Evolutionary conservation across 1,284 basidiomycete genomes (phyloP), one percentile per base, ranked within the genome.

Genomic region (Phenoliferia sp.): DNA sequence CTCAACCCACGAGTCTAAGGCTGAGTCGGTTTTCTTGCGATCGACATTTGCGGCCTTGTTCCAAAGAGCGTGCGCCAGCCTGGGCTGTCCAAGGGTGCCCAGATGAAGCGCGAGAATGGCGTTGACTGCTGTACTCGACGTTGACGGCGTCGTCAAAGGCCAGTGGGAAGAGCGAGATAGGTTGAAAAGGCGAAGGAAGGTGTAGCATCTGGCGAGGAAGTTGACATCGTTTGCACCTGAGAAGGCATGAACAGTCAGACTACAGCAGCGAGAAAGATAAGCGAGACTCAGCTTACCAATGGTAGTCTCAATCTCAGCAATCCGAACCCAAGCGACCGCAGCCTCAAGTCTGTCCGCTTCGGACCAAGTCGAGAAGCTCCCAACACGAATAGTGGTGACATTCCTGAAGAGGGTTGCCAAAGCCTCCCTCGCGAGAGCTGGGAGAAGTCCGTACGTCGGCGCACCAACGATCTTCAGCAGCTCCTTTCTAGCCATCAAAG

Each of bases 271-370:
- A 26, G 48, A 50, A 36, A 35, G 28, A 32, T 19, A 22, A 34
- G 6, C 1, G 44, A 62, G 34, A 44, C 59, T 33, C 1, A 5
- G 67, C 69, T 60, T 39, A 69, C 73, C 67, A 36, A 70, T 60
- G 17, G 64, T 72, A 35, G 68, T 66, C 57, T 75, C 73, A 12
- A 74, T 73, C 59, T 75, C 73, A 1, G 73, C 73, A 29, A 74
- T 67, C 48, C 71, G 64, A 19, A 71, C 66, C 74, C 74, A 75
- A 0, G 66, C 72, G 28, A 67, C 65, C 3, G 73, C 69, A 32
- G 60, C 58, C 36, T 74, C 72, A 9, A 54, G 34, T 17, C 60
- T 33, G 17, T 67, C 67, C 44, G 55, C 54, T 7, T 36, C 57
- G 10, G 55, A 36, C n/a, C 60, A 44, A 19, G 28, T 26, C 12